phyloP scores from a whole-genome alignment of 805 yeast species.

The Teunomyces kruisii region DNA sequence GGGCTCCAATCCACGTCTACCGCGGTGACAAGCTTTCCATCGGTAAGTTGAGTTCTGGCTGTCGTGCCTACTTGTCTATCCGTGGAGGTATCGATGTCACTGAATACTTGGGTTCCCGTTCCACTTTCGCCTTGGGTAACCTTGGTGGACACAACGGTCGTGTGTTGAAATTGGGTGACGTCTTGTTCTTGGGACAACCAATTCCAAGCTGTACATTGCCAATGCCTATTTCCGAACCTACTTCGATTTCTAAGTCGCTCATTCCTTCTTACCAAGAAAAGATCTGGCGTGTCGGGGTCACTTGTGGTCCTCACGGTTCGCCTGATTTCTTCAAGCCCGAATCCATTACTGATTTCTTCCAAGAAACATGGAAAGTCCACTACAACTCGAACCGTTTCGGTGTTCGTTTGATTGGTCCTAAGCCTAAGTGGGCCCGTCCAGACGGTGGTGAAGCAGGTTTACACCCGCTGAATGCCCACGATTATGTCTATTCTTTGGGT shows the following conservation, averaged over 20 bases:
- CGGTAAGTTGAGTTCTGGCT: constrained; percentile 80
- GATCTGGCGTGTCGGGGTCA: constrained; percentile 85
- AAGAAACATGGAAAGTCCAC: constrained; percentile 87
- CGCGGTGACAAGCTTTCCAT: constrained; percentile 77
- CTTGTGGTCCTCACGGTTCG: constrained; percentile 97
- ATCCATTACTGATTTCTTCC: constrained; percentile 72
- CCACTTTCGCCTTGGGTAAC: constrained; percentile 91
- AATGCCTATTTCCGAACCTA: constrained; percentile 66
- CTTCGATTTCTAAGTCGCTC: constrained; percentile 51
- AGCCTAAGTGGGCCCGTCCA: constrained; percentile 92
- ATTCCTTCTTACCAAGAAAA: constrained; percentile 53
- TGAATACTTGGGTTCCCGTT: constrained; percentile 92
- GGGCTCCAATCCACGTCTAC: constrained; percentile 69
- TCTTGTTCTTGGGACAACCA: constrained; percentile 81
- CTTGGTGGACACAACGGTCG: constrained; percentile 96
- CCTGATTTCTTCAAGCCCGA: constrained; percentile 89
- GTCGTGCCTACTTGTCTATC: constrained; percentile 86
- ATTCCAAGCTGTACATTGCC: constrained; percentile 69
- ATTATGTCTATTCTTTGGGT: constrained; percentile 93
- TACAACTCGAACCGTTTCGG: constrained; percentile 97
- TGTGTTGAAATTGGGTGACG: constrained; percentile 88
- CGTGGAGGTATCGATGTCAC: constrained; percentile 94
- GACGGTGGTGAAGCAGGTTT: constrained; percentile 98
- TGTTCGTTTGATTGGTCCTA: constrained; percentile 90
- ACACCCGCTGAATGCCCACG: constrained; percentile 98